Percentiles rank a stretch among this genome's conserved stretches.
Conservation (phyloP, 257 asterid species). For the Lycium ferocissimum region DNA sequence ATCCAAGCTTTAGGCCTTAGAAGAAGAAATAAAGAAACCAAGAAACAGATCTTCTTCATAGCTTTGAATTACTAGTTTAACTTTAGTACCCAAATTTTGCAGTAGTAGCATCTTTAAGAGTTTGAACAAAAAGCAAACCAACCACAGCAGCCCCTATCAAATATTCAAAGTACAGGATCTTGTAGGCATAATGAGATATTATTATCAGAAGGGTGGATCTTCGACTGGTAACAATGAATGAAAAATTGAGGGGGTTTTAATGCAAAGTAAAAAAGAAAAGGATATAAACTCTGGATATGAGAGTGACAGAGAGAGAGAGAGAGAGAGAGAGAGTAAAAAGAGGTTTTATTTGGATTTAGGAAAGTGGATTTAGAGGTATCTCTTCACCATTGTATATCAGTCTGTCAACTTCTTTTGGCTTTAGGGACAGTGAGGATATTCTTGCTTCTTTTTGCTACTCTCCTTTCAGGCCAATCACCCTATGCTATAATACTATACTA, state of each 20-base stretch:
- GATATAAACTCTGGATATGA: slow-evolving; percentile 26
- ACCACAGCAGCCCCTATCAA: background rate
- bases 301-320: slow-evolving; percentile 26
- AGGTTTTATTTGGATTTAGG: slow-evolving; percentile 33
- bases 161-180: slow-evolving; percentile 8
- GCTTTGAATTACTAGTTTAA: slow-evolving; percentile 24
- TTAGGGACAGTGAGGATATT: slow-evolving; percentile 19
- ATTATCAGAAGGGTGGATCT: slow-evolving; percentile 15
- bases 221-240: slow-evolving; percentile 31
- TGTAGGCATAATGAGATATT: slow-evolving; percentile 19
- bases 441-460: slow-evolving; percentile 16
- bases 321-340: background rate
- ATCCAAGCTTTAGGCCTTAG: slow-evolving; percentile 43
- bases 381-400: background rate
- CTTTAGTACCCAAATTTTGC: background rate
- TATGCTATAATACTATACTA: background rate
- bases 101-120: background rate
- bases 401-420: slow-evolving; percentile 30
- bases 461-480: slow-evolving; percentile 23
- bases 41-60: slow-evolving; percentile 40
- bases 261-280: background rate
- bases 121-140: background rate
- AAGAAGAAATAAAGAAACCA: slow-evolving; percentile 32
- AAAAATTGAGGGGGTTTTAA: background rate
- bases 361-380: background rate